These are phyloP conservation scores for Talaromyces amestolkiae DNA, from an alignment of 2,329 filamentous ascomycete species.

Conservation along the genomic window DNA sequence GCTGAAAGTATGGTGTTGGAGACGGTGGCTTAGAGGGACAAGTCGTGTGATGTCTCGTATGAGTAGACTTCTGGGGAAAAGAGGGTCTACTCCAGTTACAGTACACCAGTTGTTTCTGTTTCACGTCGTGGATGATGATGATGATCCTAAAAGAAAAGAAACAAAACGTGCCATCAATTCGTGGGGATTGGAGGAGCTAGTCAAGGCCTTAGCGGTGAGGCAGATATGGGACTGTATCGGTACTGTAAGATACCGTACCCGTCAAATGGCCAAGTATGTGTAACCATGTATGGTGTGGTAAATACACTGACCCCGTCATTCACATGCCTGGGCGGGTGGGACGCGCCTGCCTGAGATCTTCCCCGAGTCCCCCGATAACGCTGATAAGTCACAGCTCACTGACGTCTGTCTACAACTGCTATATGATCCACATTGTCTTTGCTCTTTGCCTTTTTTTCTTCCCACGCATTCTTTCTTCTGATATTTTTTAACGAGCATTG, in stretches of 20 bases:
- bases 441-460: neutral
- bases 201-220: neutral
- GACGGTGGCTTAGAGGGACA: neutral
- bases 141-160: neutral
- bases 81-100: neutral
- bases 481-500: neutral
- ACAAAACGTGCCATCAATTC: neutral
- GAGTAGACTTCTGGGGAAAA: neutral
- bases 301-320: neutral
- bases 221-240: neutral
- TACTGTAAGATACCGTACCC: neutral
- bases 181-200: neutral
- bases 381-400: conserved; percentile 6
- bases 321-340: neutral
- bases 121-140: neutral
- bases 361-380: neutral
- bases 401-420: neutral
- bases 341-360: neutral
- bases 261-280: neutral
- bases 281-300: neutral
- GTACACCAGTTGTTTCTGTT: neutral
- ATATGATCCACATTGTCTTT: neutral
- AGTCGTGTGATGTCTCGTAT: conserved; percentile 12
- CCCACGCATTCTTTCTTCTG: neutral
- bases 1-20: neutral